Base-by-base conservation (phyloP, 768 basidiomycete species). In the Boletus bicolor region DNA sequence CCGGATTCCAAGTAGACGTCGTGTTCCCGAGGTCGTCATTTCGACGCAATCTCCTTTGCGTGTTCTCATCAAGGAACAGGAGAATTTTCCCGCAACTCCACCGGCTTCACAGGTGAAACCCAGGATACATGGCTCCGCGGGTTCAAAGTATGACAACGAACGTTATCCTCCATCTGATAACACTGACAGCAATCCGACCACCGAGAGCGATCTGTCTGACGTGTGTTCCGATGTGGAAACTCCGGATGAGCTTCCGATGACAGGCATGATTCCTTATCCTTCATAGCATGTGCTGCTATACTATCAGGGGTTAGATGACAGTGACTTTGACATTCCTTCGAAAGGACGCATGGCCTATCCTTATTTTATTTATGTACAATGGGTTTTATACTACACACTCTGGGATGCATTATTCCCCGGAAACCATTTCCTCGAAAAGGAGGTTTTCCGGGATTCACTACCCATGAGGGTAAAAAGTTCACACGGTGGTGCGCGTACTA, bases 361-460 rank as follows among this genome's bases (percentile, higher is more conserved):
- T 71, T 71, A 71, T 71, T 67, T 51, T 73, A 72, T 72, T 65
- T 72, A 71, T 61, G 48, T 50, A 51, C 42, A 51, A 49, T 28
- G 35, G 21, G 53, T 51, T 24, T 47, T 44, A 59, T 38, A 50
- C 39, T 64, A 56, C 36, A 47, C 38, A 24, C 35, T 24, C 32
- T 39, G 9, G 35, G 24, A 34, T 46, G 46, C 30, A 32, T 41
- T 57, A 48, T 57, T 38, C 51, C 30, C 37, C 37, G 24, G 41
- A 32, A 35, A 35, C 32, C 24, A 7, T 38, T 28, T 17, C 35
- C 35, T 47, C 9, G 2, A 32, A 32, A 24, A 32, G 24, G 4
- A 8, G 19, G 21, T 14, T 11, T 21, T 37, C 15, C 21, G 21
- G 21, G 21, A 24, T 24, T 28, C 28, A 9, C 21, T 11, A 35